Conservation (phyloP, 2,329 filamentous ascomycete species). For the Sclerotinia spermophila region DNA sequence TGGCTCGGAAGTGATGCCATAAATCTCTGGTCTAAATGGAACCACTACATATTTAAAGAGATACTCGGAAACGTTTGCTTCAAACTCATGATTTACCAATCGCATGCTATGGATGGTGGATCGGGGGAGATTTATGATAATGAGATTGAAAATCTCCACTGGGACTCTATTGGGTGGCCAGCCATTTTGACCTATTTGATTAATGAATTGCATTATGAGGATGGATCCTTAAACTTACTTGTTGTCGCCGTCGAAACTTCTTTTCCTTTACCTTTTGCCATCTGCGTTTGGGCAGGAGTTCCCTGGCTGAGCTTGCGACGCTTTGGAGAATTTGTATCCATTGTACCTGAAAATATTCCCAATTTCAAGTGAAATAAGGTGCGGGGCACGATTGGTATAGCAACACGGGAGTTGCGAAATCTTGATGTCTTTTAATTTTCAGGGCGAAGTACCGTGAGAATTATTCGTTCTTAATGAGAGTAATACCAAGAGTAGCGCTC, state of each 20-base stretch:
- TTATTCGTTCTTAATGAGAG: background rate
- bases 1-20: constrained; percentile 46
- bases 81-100: constrained; percentile 57
- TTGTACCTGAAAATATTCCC: background rate
- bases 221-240: background rate
- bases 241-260: background rate
- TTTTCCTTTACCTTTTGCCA: constrained; percentile 16
- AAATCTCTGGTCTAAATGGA: constrained; percentile 62
- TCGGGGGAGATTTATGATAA: constrained; percentile 53
- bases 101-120: constrained; percentile 58
- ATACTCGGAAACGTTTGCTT: constrained; percentile 52
- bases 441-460: background rate
- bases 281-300: constrained; percentile 12
- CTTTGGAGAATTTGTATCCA: constrained; percentile 25
- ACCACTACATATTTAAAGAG: constrained; percentile 63
- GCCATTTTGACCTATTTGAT: constrained; percentile 16
- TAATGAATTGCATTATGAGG: background rate
- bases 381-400: background rate
- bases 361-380: background rate
- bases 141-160: constrained; percentile 58
- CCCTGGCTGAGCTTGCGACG: constrained; percentile 28
- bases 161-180: constrained; percentile 48
- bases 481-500: background rate
- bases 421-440: background rate
- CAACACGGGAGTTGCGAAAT: background rate